Conservation (phyloP, 139 green algal genomes). For the Closterium sp. region DNA sequence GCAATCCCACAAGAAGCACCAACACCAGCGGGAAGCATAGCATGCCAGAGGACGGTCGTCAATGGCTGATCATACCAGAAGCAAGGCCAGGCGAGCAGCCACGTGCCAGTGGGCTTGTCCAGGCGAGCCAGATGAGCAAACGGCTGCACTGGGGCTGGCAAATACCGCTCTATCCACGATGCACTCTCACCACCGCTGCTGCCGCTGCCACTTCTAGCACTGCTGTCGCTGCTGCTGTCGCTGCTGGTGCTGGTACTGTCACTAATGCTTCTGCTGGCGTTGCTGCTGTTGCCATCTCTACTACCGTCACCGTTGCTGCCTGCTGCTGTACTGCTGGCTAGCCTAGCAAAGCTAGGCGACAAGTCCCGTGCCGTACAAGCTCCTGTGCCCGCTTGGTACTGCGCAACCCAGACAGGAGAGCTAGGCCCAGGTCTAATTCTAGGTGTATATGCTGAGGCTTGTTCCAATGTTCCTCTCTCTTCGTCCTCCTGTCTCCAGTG, state of each 20-base stretch:
- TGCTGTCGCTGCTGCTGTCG: too few relatives aligned
- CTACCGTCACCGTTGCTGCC: not conserved
- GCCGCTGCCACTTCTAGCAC: not conserved
- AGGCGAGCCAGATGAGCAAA: slow-evolving; percentile 85
- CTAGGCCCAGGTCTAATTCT: too few relatives aligned
- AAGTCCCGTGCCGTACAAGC: not conserved
- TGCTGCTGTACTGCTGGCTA: not conserved
- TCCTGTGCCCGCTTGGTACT: not conserved
- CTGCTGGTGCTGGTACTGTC: not conserved
- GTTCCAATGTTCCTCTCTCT: not conserved
- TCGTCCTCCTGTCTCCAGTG: not conserved
- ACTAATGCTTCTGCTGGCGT: not conserved
- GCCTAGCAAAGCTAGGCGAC: not conserved
- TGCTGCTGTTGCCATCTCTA: too few relatives aligned
- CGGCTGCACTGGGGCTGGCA: slow-evolving; percentile 22
- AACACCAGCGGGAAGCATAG: too few relatives aligned
- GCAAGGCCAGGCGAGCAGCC: slow-evolving; percentile 79
- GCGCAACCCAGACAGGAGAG: not conserved
- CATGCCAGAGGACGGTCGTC: too few relatives aligned
- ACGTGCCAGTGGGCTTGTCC: slow-evolving; percentile 88
- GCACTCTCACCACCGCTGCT: not conserved
- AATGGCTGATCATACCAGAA: too few relatives aligned
- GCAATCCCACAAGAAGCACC: too few relatives aligned
- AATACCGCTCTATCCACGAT: not conserved
- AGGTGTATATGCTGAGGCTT: too few relatives aligned